Base-by-base conservation (phyloP, 1,284 basidiomycete genomes). In the Singerocomus inundabilis region DNA sequence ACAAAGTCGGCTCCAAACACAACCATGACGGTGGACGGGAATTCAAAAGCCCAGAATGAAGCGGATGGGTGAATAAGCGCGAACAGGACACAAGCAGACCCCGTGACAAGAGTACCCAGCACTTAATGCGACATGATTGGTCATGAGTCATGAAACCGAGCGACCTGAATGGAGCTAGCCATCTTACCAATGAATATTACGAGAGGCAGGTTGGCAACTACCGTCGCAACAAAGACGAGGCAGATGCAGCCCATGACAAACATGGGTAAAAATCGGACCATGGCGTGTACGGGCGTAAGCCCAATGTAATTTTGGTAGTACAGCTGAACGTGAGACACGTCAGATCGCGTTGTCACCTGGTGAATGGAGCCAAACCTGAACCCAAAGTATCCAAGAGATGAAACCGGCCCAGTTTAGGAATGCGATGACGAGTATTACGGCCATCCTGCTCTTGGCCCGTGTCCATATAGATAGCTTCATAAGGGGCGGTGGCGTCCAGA, bases 1-100 rank as follows among this genome's bases (percentile, higher is more conserved):
- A 91, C 81, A 60, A 93, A 88, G 63, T 93, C 90, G 0, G 83
- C 87, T 31, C 91, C 91, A 37, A 89, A 75, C 24, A 91, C 89
- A 12, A 78, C 71, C 48, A 90, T 59, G 54, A 86, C 75, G 33
- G 91, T 82, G 1, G 85, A 81, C 5, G 90, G 88, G 72, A 96
- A 93, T 13, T 84, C 85, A 50, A 80, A 88, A 1, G 82, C 81
- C 91, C 91, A 94, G 66, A 88, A 96, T 1, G 81, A 67, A 4
- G 75, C 75, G 4, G 71, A 54, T 0, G 83, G 77, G 13, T 80
- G 61, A 51, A 92, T 84, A 6, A 90, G 62, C 0, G 90, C 88
- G 56, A 93, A 88, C 4, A 93, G 72, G 29, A 93, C 69, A 50
- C 80, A 81, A 0, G 87, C 85, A 15, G 75, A 57, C 1, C 77